Conservation (phyloP, 176 grass and related monocot genomes). For the Hyparrhenia diplandra region DNA sequence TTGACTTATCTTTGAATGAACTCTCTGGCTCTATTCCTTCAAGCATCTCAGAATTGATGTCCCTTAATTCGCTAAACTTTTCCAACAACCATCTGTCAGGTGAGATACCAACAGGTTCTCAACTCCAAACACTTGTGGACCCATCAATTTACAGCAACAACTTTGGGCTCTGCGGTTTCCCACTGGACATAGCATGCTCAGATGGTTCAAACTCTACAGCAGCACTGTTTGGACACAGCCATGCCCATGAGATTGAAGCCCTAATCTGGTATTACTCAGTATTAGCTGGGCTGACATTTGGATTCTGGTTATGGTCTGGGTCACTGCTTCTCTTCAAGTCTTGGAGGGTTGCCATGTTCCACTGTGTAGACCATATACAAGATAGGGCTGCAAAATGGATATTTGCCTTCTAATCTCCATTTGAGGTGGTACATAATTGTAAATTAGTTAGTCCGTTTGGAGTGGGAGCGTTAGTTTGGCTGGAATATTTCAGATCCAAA, state of each 20-base stretch:
- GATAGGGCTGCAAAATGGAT: not conserved
- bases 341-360: not conserved
- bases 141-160: slow-evolving; percentile 31
- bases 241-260: not conserved
- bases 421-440: too few relatives aligned
- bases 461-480: too few relatives aligned
- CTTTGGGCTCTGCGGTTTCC: slow-evolving; percentile 12
- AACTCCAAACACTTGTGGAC: slow-evolving; percentile 11
- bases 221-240: not conserved
- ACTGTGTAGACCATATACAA: not conserved
- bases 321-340: not conserved
- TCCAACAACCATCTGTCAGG: slow-evolving; percentile 10
- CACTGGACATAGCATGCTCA: not conserved
- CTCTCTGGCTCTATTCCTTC: slow-evolving; percentile 13
- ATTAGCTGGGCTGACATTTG: not conserved
- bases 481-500: too few relatives aligned
- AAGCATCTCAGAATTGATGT: not conserved
- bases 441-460: too few relatives aligned
- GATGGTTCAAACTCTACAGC: not conserved
- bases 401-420: not conserved
- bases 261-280: not conserved
- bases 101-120: not conserved
- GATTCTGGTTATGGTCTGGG: slow-evolving; percentile 8
- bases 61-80: not conserved
- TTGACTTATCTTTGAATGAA: slow-evolving; percentile 15